These are phyloP conservation scores for Aspergillus piperis DNA, from an alignment of 2,329 filamentous ascomycete genomes.

Conservation along the genomic window DNA sequence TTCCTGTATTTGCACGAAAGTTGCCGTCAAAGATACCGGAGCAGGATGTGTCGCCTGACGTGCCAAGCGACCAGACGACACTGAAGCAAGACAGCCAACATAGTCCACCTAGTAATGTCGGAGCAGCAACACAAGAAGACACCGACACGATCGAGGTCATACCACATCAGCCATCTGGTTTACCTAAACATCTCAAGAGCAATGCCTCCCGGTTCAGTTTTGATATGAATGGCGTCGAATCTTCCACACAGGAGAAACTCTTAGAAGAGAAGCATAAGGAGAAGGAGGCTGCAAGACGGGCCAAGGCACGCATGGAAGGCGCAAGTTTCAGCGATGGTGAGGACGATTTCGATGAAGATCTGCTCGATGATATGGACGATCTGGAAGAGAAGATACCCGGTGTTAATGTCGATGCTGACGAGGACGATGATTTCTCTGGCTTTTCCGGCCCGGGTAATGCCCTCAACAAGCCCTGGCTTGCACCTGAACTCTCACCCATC, in stretches of 20 bases:
- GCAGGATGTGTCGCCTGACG: constrained; percentile 16
- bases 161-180: constrained; percentile 31
- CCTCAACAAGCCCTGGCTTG: constrained; percentile 35
- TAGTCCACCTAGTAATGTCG: constrained; percentile 7
- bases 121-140: constrained; percentile 18
- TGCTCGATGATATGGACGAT: constrained; percentile 45
- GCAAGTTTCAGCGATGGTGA: constrained; percentile 44
- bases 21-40: constrained; percentile 40
- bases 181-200: constrained; percentile 54
- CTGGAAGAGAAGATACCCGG: constrained; percentile 52
- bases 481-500: constrained; percentile 39
- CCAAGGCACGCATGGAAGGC: constrained; percentile 31
- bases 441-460: constrained; percentile 29
- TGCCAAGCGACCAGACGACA: constrained; percentile 11
- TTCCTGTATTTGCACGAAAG: constrained; percentile 49
- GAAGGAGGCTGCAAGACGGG: constrained; percentile 50
- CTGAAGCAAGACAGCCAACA: constrained; percentile 11
- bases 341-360: constrained; percentile 49
- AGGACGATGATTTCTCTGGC: constrained; percentile 38
- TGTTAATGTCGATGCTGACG: constrained; percentile 50
- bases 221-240: constrained; percentile 61
- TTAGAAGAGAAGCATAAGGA: constrained; percentile 64
- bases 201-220: constrained; percentile 67
- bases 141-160: constrained; percentile 35
- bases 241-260: constrained; percentile 60